A percentile compares a stretch with the other conserved stretches of the same genome.
These are phyloP conservation scores for Camelina sativa DNA, from an alignment of 345 rosid species.

Conservation along the genomic window DNA sequence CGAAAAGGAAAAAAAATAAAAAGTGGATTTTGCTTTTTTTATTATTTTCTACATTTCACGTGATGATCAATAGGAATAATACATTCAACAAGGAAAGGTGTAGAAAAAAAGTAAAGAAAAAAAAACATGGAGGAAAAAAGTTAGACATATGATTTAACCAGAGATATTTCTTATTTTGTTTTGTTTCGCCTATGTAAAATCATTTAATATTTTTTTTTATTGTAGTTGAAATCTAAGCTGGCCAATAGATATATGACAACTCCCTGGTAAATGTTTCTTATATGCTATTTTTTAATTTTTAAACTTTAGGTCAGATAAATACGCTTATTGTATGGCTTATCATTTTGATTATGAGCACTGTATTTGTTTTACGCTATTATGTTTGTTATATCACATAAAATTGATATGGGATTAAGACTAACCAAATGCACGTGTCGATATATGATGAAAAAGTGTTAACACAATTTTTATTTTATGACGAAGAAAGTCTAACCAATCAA, in stretches of 20 bases:
- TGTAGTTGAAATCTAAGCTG: not conserved
- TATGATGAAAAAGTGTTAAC: conserved; percentile 22
- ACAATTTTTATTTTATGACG: conserved; percentile 4
- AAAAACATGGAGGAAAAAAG: not conserved
- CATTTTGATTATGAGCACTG: conserved; percentile 4
- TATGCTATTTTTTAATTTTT: not conserved
- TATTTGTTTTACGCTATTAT: conserved; percentile 15
- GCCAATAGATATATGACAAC: conserved; percentile 24
- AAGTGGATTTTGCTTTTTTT: conserved; percentile 34
- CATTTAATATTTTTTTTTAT: conserved; percentile 1
- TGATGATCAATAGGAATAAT: conserved; percentile 34
- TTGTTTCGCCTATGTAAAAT: not conserved
- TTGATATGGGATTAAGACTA: conserved; percentile 29
- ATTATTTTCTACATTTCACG: conserved; percentile 26
- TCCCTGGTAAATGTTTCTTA: not conserved
- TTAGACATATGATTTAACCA: conserved; percentile 23
- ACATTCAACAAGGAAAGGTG: conserved; percentile 22
- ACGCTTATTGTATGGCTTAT: conserved; percentile 14
- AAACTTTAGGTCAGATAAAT: conserved; percentile 10
- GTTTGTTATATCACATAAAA: not conserved
- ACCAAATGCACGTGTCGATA: conserved; percentile 38
- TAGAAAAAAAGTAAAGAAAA: not conserved
- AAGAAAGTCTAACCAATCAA: conserved; percentile 42
- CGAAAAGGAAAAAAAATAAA: not conserved
- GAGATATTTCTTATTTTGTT: conserved; percentile 3